Evolutionary conservation across 2,329 filamentous ascomycete species (phyloP).

Genomic region (Cordyceps javanica): DNA sequence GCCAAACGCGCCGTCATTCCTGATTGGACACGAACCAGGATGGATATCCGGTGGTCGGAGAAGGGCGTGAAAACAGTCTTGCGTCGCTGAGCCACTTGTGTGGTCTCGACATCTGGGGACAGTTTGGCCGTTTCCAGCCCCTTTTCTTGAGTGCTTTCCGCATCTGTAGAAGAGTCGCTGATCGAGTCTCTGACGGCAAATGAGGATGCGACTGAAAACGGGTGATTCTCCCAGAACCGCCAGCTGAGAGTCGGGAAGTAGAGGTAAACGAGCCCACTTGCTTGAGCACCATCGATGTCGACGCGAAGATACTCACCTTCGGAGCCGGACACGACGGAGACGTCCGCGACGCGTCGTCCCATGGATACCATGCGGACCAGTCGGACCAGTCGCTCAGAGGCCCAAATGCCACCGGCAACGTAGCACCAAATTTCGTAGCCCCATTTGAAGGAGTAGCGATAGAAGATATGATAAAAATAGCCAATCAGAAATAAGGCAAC

Average conservation of each 20-base stretch:
- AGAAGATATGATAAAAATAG: constrained; percentile 32
- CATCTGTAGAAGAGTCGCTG: background rate
- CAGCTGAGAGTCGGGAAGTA: constrained; percentile 29
- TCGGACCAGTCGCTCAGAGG: constrained; percentile 23
- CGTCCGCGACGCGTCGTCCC: constrained; percentile 19
- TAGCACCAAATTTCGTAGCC: constrained; percentile 33
- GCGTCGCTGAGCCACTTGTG: background rate
- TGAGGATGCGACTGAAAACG: constrained; percentile 25
- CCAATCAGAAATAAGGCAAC: constrained; percentile 27
- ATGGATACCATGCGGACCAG: constrained; percentile 20
- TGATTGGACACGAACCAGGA: constrained; percentile 20
- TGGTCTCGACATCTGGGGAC: background rate
- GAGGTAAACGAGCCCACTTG: constrained; percentile 27
- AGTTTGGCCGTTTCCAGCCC: background rate
- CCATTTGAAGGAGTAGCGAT: constrained; percentile 28
- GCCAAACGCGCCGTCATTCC: constrained; percentile 21
- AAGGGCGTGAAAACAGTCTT: background rate
- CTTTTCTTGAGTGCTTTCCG: background rate
- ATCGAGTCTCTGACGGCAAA: background rate
- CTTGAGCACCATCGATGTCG: constrained; percentile 21
- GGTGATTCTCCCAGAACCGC: constrained; percentile 32
- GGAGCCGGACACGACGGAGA: constrained; percentile 20
- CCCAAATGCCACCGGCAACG: constrained; percentile 27
- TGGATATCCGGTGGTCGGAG: constrained; percentile 14
- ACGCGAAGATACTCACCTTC: constrained; percentile 28